Evolutionary conservation across 2,329 filamentous ascomycete species (phyloP), one percentile per base, ranked within the genome.

Genomic region (Thielaviopsis punctulata): DNA sequence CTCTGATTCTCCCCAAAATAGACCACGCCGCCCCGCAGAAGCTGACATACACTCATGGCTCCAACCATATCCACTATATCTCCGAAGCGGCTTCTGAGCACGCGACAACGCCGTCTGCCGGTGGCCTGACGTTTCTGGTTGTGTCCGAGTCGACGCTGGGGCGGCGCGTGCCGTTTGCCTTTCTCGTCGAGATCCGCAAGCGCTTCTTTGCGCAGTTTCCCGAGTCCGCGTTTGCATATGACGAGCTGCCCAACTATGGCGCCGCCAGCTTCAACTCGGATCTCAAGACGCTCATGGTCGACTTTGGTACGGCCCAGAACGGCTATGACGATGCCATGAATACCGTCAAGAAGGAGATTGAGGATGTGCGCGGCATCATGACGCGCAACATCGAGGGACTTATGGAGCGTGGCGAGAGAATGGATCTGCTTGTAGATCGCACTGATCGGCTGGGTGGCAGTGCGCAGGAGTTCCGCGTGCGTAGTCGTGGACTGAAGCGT

Each of bases 51-150:
- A 93, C 87, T 41, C 88, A 95, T 67, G 85, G 88, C 68, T 73
- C 82, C 55, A 82, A 93, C 66, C 87, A 92, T 73, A 92, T 96
- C 66, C 90, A 98, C 75, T 95, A 94, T 73, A 84, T 96, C 63
- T 79, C 89, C 62, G 85, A 92, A 63, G 80, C 87, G 0, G 82
- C 87, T 9, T 82, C 80, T 2, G 77, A 77, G 60, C 77, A 82
- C 62, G 70, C 70, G 53, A 62, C 59, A 61, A 71, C 67, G 60
- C 72, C 73, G 48, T 78, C 80, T 7, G 80, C 85, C 49, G 86
- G 86, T 51, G 86, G 88, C 1, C 77, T 98, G 39, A 95, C 88
- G 46, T 98, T 92, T 68, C 78, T 98, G 48, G 87, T 95, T 55
- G 80, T 98, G 56, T 85, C 89, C 48, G 84, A 88, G 59, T 77